These are phyloP conservation scores for Solanum ossicruentum DNA, from an alignment of 257 asterid species.

Conservation along the genomic window DNA sequence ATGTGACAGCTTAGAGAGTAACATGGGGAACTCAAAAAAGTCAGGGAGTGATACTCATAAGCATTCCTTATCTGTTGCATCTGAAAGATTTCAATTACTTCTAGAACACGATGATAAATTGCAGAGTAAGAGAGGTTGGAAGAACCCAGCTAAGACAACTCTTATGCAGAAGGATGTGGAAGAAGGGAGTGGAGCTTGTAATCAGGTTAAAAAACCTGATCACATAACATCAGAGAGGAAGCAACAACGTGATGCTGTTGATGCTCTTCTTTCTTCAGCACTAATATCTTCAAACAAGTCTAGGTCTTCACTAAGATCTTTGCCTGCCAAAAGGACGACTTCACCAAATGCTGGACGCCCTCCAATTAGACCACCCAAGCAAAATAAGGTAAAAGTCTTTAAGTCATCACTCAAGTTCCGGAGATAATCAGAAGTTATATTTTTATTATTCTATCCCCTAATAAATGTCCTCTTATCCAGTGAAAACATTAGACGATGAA, in stretches of 20 bases:
- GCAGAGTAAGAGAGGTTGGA: slow-evolving; percentile 2
- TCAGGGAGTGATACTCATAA: slow-evolving; percentile 23
- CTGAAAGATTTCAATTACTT: slow-evolving; percentile 16
- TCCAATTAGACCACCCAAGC: slow-evolving; percentile 36
- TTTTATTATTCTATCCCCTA: background rate
- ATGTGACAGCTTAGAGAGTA: slow-evolving; percentile 9
- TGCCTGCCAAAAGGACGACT: slow-evolving; percentile 30
- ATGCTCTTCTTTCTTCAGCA: slow-evolving; percentile 88
- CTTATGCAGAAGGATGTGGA: slow-evolving; percentile 25
- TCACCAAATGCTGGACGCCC: slow-evolving; percentile 10
- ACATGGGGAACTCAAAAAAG: slow-evolving; percentile 17
- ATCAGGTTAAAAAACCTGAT: slow-evolving; percentile 22
- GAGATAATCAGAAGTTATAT: background rate
- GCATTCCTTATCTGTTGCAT: slow-evolving; percentile 11
- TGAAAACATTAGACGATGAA: background rate
- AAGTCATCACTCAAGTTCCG: background rate
- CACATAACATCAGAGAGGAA: slow-evolving; percentile 45
- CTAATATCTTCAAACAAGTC: slow-evolving; percentile 79
- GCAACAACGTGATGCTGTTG: slow-evolving; percentile 87
- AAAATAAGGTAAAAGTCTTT: slow-evolving; percentile 24
- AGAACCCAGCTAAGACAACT: slow-evolving; percentile 23
- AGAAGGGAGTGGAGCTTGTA: slow-evolving; percentile 14
- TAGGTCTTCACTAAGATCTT: slow-evolving; percentile 32
- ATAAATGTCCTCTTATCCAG: background rate
- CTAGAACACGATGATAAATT: slow-evolving; percentile 17